Evolutionary conservation across 2,329 filamentous ascomycete species (phyloP), one percentile per base, ranked within the genome.

Genomic region (Harringtonia aguacate): DNA sequence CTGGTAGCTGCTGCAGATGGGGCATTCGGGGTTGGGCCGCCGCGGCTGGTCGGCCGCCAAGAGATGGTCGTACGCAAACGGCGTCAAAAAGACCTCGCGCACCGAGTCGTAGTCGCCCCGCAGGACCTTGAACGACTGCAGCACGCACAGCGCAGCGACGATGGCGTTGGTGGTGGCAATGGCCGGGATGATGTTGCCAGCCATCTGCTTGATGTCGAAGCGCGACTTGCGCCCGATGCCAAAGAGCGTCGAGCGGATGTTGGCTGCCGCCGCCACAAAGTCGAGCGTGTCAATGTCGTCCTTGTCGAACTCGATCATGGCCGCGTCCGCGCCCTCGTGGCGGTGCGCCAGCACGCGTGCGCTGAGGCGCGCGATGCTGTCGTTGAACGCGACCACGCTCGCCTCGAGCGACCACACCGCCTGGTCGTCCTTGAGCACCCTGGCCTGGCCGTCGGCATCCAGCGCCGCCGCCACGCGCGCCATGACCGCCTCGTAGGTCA

Each of bases 151-250:
- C 13, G 87, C 84, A 15, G 92, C 92, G 2, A 92, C 90, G 61
- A 97, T 94, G 15, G 92, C 92, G 61, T 98, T 98, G 0, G 92
- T 97, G 0, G 92, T 98, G 6, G 92, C 92, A 58, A 98, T 98
- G 2, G 92, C 92, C 2, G 92, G 92, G 48, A 98, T 98, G 55
- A 98, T 98, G 60, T 98, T 98, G 43, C 92, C 92, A 4, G 92
- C 92, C 90, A 97, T 98, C 64, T 98, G 85, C 67, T 98, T 98
- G 56, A 92, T 89, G 58, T 97, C 89, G 57, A 97, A 98, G 47
- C 94, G 87, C 20, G 88, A 94, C 60, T 87, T 90, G 5, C 71
- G 67, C 43, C 90, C 84, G 46, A 98, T 95, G 45, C 81, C 84
- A 58, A 98, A 98, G n/a, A 94, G 73, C 21, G 77, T 71, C 1